These are phyloP conservation scores for Didymella sp. DNA, from an alignment of 2,329 filamentous ascomycete species.

Conservation along the genomic window DNA sequence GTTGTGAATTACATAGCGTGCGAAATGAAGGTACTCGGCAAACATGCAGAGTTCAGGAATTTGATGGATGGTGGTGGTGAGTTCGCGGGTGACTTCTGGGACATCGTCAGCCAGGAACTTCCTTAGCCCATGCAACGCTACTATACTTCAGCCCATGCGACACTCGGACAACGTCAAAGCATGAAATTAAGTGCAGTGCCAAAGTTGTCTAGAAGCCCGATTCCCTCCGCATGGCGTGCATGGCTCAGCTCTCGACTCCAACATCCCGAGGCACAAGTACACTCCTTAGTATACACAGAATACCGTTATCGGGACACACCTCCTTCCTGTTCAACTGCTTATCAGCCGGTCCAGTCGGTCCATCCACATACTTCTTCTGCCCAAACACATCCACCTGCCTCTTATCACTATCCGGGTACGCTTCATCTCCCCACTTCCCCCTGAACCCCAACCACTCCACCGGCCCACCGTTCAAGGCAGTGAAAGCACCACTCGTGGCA, in stretches of 20 bases:
- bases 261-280: constrained; percentile 45
- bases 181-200: too few species aligned
- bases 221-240: not conserved
- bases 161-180: too few species aligned
- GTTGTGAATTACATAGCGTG: constrained; percentile 35
- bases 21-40: constrained; percentile 28
- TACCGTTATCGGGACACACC: constrained; percentile 63
- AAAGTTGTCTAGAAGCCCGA: too few species aligned
- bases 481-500: constrained; percentile 51
- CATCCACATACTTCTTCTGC: constrained; percentile 59
- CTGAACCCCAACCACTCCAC: constrained; percentile 63
- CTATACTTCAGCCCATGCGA: not conserved
- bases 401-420: constrained; percentile 60
- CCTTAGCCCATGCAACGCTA: not conserved
- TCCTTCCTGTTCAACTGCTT: constrained; percentile 64
- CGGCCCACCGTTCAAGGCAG: constrained; percentile 58
- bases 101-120: constrained; percentile 1
- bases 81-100: constrained; percentile 34
- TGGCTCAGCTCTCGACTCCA: not conserved
- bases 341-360: constrained; percentile 67
- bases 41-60: constrained; percentile 24
- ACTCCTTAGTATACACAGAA: constrained; percentile 54
- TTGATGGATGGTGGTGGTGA: constrained; percentile 38
- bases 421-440: constrained; percentile 68
- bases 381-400: constrained; percentile 57